Base-by-base conservation (phyloP, 768 basidiomycete genomes). In the Xerocomellus chrysenteron region DNA sequence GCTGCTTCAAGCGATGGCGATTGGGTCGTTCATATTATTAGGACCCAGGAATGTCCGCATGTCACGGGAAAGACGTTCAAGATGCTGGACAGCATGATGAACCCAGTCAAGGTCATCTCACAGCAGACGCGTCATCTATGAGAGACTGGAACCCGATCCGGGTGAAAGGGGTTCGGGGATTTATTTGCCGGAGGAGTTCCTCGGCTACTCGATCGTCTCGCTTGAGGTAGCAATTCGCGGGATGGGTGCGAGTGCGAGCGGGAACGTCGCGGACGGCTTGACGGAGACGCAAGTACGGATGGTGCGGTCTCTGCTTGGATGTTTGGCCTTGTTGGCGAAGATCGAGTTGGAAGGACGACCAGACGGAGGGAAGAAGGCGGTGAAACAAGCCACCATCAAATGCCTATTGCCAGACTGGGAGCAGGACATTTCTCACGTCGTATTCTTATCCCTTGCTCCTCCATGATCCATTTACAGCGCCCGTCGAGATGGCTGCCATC, bases 351-450 rank as follows among this genome's bases (percentile, higher is more conserved):
- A 83, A 64, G 81, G 78, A 35, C 75, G 87, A 42, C 78, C 81
- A 0, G 90, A 92, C 62, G 88, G 89, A 62, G 90, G 90, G 4
- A 79, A 83, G 40, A 87, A 90, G 55, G 85, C 86, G 3, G 81
- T 93, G 50, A 82, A 87, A 42, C 92, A 91, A 58, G 89, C 89
- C 0, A 88, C 97, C 63, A 86, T 96, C 74, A 95, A 95, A 63
- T 83, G 94, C 17, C 74, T 97, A 26, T 68, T 96, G 35, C 93
- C 94, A 1, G 94, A 96, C 72, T 95, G n/a, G 93, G 92, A 94
- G 88, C 63, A 81, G 89, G 39, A 87, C 90, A 26, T 88, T 91
- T 1, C 78, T 93, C 55, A 88, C 87, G 5, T 87, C 90, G 2
- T 88, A 91, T 60, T 87, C 91, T 1, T 88, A 87, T 52, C 94